Conservation (phyloP, 495 filamentous ascomycete genomes). For the Trichoderma parareesei region DNA sequence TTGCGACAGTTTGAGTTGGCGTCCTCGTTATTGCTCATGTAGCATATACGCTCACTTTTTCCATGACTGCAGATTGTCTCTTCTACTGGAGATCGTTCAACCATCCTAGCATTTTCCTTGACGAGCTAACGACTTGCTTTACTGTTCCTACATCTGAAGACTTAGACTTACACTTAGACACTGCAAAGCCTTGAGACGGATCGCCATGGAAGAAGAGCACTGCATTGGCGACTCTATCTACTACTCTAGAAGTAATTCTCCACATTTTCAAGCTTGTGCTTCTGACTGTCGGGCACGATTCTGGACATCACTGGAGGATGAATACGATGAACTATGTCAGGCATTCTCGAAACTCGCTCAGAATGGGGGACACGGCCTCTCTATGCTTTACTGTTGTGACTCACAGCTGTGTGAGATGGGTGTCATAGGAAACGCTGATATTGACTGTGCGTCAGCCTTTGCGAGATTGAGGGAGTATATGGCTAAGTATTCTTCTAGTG, state of each 20-base stretch:
- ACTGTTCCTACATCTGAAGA: not conserved
- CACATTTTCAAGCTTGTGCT: not conserved
- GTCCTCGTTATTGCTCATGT: not conserved
- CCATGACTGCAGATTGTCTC: no score
- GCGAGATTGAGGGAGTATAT: conserved; percentile 16
- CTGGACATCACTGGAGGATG: not conserved
- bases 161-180: not conserved
- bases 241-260: not conserved
- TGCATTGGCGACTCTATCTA: not conserved
- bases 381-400: conserved; percentile 40
- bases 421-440: conserved; percentile 21
- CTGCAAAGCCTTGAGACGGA: not conserved
- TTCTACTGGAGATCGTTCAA: no score
- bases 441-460: conserved; percentile 35
- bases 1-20: not conserved
- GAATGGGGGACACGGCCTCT: conserved; percentile 16
- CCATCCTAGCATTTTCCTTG: not conserved
- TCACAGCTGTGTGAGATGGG: conserved; percentile 34
- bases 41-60: not conserved
- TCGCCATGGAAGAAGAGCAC: not conserved
- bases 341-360: not conserved
- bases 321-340: conserved; percentile 4
- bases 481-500: conserved; percentile 22
- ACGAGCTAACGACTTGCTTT: not conserved
- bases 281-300: not conserved